These are phyloP conservation scores for Magnusiomyces ingens DNA, from an alignment of 1,139 yeast species.

Conservation along the genomic window DNA sequence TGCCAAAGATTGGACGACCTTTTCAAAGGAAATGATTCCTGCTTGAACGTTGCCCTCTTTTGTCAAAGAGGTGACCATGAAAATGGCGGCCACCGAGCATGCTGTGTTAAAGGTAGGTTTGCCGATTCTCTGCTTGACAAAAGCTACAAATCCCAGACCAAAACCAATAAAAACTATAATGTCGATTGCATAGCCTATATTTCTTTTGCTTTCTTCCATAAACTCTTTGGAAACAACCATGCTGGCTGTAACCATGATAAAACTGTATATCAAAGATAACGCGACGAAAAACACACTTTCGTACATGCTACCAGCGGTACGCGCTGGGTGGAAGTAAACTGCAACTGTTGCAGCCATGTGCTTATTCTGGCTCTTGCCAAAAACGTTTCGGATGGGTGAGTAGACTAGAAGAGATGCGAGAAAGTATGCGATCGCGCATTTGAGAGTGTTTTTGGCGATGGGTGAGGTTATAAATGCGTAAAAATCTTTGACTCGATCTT, in stretches of 20 bases:
- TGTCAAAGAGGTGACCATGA: constrained; percentile 64
- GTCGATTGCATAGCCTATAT: constrained; percentile 50
- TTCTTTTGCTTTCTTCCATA: constrained; percentile 43
- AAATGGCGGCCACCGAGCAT: constrained; percentile 68
- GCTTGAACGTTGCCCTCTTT: constrained; percentile 68
- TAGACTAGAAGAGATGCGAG: constrained; percentile 74
- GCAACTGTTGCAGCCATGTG: constrained; percentile 79
- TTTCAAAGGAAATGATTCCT: constrained; percentile 50
- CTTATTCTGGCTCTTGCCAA: constrained; percentile 69
- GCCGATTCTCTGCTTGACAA: constrained; percentile 58
- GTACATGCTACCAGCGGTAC: constrained; percentile 76
- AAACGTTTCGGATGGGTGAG: constrained; percentile 48
- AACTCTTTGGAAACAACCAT: constrained; percentile 47
- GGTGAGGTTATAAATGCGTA: neutral
- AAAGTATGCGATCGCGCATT: constrained; percentile 66
- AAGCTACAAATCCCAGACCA: constrained; percentile 62
- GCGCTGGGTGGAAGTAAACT: constrained; percentile 77
- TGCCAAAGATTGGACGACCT: constrained; percentile 49
- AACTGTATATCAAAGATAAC: constrained; percentile 50
- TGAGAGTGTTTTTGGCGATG: constrained; percentile 34
- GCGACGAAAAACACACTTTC: constrained; percentile 61
- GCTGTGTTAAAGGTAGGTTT: constrained; percentile 75
- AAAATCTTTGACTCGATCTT: constrained; percentile 2
- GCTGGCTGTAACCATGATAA: constrained; percentile 49
- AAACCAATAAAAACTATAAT: constrained; percentile 45